Conservation (phyloP, 1,284 basidiomycete genomes). For the Malassezia japonica region DNA sequence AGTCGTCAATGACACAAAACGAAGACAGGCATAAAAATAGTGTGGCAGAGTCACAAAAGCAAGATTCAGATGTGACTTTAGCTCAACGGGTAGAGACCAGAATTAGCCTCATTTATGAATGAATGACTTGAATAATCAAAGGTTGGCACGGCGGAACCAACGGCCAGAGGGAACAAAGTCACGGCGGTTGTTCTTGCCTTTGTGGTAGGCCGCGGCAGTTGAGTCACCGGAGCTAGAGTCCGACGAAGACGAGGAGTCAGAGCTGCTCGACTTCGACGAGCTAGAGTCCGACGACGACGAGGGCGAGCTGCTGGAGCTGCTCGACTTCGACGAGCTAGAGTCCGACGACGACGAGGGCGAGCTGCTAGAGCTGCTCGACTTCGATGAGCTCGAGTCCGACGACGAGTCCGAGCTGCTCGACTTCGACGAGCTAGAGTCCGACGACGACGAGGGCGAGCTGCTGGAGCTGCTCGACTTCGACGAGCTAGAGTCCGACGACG, state of each 20-base stretch:
- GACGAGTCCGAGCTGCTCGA: too few species aligned
- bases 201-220: not conserved
- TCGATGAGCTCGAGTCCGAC: not conserved
- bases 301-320: not conserved
- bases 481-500: too few species aligned
- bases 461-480: not conserved
- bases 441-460: not conserved
- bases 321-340: not conserved
- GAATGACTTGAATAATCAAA: too few species aligned
- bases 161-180: not conserved
- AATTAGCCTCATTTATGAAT: too few species aligned
- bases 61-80: too few species aligned
- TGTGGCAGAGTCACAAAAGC: too few species aligned
- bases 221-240: conserved; percentile 17
- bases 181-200: not conserved
- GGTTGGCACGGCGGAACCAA: too few species aligned
- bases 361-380: not conserved
- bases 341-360: not conserved
- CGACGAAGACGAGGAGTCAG: conserved; percentile 43
- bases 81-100: too few species aligned
- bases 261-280: conserved; percentile 46
- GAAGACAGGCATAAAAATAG: too few species aligned
- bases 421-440: not conserved
- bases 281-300: conserved; percentile 47
- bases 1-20: too few species aligned